phyloP scores from a whole-genome alignment of 176 grass and related monocot genomes.

The Oryza officinalis region DNA sequence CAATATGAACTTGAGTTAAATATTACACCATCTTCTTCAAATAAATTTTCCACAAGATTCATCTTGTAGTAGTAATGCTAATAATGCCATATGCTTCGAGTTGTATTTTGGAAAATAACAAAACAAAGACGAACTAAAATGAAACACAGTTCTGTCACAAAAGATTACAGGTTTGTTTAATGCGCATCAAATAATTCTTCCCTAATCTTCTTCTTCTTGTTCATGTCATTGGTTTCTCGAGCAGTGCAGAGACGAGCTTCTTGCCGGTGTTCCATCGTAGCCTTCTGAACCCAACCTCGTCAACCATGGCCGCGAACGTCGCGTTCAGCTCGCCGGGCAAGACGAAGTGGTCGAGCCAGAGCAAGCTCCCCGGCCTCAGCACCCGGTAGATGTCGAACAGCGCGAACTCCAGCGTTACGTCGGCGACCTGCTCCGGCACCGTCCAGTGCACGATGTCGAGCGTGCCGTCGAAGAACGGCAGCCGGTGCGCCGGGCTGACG shows the following conservation, averaged over 20 bases:
- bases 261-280: conserved; percentile 43
- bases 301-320: conserved; percentile 46
- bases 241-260: conserved; percentile 59
- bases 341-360: conserved; percentile 66
- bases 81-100: conserved; percentile 14
- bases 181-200: not conserved
- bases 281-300: conserved; percentile 40
- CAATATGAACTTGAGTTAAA: not conserved
- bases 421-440: conserved; percentile 39
- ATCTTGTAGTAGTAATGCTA: conserved; percentile 46
- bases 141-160: not conserved
- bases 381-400: conserved; percentile 75
- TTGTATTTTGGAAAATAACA: not conserved
- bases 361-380: conserved; percentile 52
- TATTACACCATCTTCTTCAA: not conserved
- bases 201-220: not conserved
- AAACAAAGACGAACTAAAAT: not conserved
- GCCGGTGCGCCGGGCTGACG: conserved; percentile 43
- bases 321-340: conserved; percentile 37
- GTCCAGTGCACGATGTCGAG: conserved; percentile 66
- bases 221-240: conserved; percentile 49
- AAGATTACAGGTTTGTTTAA: not conserved
- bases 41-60: conserved; percentile 6
- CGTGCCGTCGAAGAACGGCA: conserved; percentile 75
- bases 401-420: conserved; percentile 48